phyloP scores from a whole-genome alignment of 2,329 filamentous ascomycete species.

The Phaeosphaeria sp. region DNA sequence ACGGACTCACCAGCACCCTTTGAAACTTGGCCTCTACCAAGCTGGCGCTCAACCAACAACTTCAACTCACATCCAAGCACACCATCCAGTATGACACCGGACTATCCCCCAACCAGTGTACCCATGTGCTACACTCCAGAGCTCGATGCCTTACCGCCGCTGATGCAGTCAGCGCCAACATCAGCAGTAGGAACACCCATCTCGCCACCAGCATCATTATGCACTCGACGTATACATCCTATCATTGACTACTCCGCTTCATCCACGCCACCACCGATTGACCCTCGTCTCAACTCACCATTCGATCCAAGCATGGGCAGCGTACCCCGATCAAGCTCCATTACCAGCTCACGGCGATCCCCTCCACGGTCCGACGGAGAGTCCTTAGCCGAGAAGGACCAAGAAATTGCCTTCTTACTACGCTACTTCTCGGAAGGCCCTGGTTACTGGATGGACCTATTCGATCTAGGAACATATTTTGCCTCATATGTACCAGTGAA shows the following conservation, averaged over 20 bases:
- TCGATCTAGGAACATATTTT: constrained; percentile 65
- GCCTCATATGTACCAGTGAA: constrained; percentile 66
- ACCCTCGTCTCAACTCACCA: constrained; percentile 43
- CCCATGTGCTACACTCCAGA: constrained; percentile 38
- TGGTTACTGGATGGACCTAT: constrained; percentile 67
- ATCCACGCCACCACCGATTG: constrained; percentile 43
- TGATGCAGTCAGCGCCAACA: constrained; percentile 40
- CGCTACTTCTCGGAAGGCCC: constrained; percentile 67
- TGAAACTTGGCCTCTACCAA: constrained; percentile 30
- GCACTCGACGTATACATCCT: constrained; percentile 61
- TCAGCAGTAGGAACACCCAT: constrained; percentile 40
- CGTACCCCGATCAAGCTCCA: constrained; percentile 33
- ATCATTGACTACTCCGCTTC: constrained; percentile 51
- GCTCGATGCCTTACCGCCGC: constrained; percentile 34
- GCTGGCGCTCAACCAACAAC: constrained; percentile 37
- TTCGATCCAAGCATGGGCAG: constrained; percentile 34
- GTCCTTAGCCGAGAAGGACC: constrained; percentile 49
- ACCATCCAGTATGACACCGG: constrained; percentile 57
- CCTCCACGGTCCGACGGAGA: constrained; percentile 30
- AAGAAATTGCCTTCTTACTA: constrained; percentile 66
- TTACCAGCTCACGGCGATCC: constrained; percentile 32
- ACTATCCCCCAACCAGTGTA: constrained; percentile 57
- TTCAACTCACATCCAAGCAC: constrained; percentile 38
- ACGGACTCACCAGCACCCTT: constrained; percentile 42
- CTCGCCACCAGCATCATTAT: constrained; percentile 55